Evolutionary conservation across 176 grass and related monocot species (phyloP).

Genomic region (Rhipidocladum racemiflorum): DNA sequence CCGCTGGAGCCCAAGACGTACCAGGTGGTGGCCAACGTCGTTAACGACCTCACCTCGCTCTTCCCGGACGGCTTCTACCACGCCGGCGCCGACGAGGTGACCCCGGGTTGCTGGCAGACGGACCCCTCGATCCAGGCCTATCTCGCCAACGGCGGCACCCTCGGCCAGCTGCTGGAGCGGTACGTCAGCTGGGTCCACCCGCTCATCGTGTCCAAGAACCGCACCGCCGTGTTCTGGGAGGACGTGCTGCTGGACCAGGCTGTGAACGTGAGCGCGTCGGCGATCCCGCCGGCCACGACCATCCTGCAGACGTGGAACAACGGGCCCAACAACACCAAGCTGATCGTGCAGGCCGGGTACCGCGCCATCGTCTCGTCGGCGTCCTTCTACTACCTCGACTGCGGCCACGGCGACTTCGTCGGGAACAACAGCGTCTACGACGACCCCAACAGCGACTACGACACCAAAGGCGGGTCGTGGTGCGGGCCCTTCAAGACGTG

Average conservation of each 20-base stretch:
- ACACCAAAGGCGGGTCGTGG: slow-evolving; percentile 62
- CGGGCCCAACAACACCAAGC: slow-evolving; percentile 82
- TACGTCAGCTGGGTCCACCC: slow-evolving; percentile 56
- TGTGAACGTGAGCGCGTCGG: slow-evolving; percentile 50
- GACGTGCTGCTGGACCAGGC: slow-evolving; percentile 64
- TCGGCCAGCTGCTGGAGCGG: slow-evolving; percentile 67
- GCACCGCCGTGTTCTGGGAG: slow-evolving; percentile 87
- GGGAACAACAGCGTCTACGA: slow-evolving; percentile 76
- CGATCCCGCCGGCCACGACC: slow-evolving; percentile 66
- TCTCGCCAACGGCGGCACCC: slow-evolving; percentile 45
- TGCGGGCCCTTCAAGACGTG: slow-evolving; percentile 88
- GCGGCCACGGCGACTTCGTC: slow-evolving; percentile 69
- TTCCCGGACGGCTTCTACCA: slow-evolving; percentile 83
- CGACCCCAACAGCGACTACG: slow-evolving; percentile 49
- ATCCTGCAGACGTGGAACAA: slow-evolving; percentile 97
- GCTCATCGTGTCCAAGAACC: slow-evolving; percentile 56
- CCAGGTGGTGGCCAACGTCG: slow-evolving; percentile 62
- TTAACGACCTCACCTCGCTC: slow-evolving; percentile 60
- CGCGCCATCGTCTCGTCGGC: slow-evolving; percentile 81
- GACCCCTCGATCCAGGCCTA: slow-evolving; percentile 47
- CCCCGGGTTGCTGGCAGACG: slow-evolving; percentile 63
- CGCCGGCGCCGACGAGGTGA: slow-evolving; percentile 75
- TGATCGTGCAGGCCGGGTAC: slow-evolving; percentile 67
- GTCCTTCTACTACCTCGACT: slow-evolving; percentile 97
- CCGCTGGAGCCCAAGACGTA: slow-evolving; percentile 69